Evolutionary conservation across 208 protist genomes (phyloP), one percentile per base, ranked within the genome.

Genomic region (Porcisia deanei): DNA sequence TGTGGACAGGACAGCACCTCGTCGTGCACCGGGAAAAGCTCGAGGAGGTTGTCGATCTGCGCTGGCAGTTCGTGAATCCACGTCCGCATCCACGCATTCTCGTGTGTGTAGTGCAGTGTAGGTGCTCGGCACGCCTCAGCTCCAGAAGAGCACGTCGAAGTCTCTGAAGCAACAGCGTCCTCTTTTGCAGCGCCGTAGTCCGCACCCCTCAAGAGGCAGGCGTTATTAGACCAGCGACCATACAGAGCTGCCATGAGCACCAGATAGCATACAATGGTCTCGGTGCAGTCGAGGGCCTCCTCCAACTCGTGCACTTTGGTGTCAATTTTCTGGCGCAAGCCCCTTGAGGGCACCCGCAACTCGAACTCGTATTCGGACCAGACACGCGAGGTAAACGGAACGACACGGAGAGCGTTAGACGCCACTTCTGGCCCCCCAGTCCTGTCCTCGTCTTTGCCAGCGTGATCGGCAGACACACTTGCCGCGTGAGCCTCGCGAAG

Each of bases 11-110:
- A 14, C 16, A 25, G 47, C 30, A 30, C 25, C 12, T 66, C 34
- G 2, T 55, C 55, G n/a, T 30, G 39, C 45, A 52, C 20, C 45
- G 67, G 73, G 41, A 65, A 60, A 12, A 97, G 83, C 77, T 97
- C 93, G 18, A 97, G 83, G 49, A 95, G 82, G 79, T 97, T 97
- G 77, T 97, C 88, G 74, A 94, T 95, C 66, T 80, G 79, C 12
- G 69, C 43, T 37, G 93, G 93, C 71, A 97, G 79, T 3, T 82
- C 82, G 41, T 78, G 73, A 60, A 97, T 73, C 91, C 93, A 97
- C 71, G 58, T 64, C 52, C 75, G 77, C 88, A 95, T 93, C 91
- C 93, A 97, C 47, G 72, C 67, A 55, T 90, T 92, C 66, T 88
- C 84, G 76, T 88, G 88, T 3, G 80, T 77, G 80, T 82, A 85